Percentiles rank a stretch among this genome's conserved stretches.
phyloP scores from a whole-genome alignment of 768 basidiomycete species.

The Multifurca ochricompacta region DNA sequence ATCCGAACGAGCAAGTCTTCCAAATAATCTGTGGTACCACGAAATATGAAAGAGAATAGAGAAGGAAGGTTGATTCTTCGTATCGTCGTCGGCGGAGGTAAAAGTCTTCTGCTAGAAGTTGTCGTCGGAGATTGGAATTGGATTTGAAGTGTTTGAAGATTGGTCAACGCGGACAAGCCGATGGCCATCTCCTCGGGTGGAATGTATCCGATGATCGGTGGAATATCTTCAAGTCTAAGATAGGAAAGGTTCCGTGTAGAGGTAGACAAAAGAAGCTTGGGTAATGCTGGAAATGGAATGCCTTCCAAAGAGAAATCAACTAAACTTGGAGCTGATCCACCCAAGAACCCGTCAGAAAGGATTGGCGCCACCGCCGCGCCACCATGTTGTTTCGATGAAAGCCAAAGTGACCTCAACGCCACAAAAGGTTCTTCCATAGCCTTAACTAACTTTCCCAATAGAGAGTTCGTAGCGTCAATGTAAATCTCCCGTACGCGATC shows the following conservation, averaged over 20 bases:
- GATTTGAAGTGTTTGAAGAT: neutral
- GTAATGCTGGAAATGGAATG: neutral
- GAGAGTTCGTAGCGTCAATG: neutral
- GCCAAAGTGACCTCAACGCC: neutral
- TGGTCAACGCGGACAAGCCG: neutral
- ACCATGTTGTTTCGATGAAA: neutral
- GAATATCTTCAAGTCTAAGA: neutral
- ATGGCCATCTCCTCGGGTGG: neutral
- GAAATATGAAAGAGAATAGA: neutral
- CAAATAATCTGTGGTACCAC: neutral
- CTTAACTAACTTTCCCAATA: neutral
- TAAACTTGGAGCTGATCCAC: neutral
- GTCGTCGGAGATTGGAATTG: neutral
- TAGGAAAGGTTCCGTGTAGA: neutral
- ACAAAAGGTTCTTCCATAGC: neutral
- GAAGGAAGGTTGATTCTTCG: neutral
- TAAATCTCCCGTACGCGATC: neutral
- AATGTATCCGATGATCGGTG: neutral
- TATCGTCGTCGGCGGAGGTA: neutral
- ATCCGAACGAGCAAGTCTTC: neutral
- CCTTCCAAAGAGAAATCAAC: neutral
- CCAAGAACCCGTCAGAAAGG: neutral
- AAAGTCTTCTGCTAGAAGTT: neutral
- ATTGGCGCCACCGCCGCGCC: neutral
- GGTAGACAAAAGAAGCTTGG: neutral